Conservation (phyloP, 2,329 filamentous ascomycete genomes). For the Aspergillus hiratsukae region DNA sequence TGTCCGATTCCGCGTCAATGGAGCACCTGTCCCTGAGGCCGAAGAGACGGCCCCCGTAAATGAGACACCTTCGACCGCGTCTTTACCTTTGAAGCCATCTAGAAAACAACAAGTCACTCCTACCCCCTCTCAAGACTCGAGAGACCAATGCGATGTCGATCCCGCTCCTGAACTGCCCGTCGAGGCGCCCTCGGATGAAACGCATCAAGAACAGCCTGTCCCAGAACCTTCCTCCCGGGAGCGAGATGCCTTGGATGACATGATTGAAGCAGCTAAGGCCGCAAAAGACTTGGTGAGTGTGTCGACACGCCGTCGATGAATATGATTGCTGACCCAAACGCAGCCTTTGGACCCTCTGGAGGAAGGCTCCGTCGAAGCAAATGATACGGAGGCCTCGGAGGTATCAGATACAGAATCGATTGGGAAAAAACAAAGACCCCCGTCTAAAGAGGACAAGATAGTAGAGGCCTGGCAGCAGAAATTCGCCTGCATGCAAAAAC, state of each 20-base stretch:
- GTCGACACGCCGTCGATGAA: background rate
- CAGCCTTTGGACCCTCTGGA: constrained; percentile 33
- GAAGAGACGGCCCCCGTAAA: constrained; percentile 8
- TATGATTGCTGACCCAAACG: constrained; percentile 4
- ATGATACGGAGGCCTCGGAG: constrained; percentile 11
- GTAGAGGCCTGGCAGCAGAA: constrained; percentile 35
- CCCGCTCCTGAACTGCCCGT: background rate
- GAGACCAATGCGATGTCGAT: constrained; percentile 1
- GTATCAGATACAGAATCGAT: constrained; percentile 13
- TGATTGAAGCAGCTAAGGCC: constrained; percentile 60
- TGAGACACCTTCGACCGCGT: constrained; percentile 7
- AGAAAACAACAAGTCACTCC: constrained; percentile 12
- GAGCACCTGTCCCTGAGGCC: constrained; percentile 13
- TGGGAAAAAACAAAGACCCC: constrained; percentile 10
- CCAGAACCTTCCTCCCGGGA: constrained; percentile 12
- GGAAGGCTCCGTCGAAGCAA: constrained; percentile 12
- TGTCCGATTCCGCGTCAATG: constrained; percentile 47
- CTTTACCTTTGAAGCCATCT: constrained; percentile 28
- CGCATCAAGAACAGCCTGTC: constrained; percentile 2
- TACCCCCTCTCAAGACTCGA: constrained; percentile 12
- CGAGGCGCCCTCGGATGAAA: background rate
- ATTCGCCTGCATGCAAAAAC: constrained; percentile 58
- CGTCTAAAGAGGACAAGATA: constrained; percentile 1
- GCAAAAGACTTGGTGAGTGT: constrained; percentile 52
- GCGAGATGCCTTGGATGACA: constrained; percentile 57